Conservation (phyloP, 805 yeast species). For the Candida ascalaphidarum region DNA sequence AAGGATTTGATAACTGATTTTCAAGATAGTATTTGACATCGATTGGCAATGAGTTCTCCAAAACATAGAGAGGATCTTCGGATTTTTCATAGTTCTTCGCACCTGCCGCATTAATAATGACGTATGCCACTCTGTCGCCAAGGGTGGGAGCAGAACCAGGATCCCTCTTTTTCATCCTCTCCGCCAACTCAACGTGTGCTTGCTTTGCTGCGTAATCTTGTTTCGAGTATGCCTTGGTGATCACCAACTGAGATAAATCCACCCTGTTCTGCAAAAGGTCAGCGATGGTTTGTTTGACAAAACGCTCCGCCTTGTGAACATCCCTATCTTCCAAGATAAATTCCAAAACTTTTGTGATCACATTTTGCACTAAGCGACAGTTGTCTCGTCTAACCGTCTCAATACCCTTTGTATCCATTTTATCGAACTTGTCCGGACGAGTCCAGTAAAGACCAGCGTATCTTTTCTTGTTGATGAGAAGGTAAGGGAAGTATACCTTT, state of each 20-base stretch:
- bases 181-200: slow-evolving; percentile 95
- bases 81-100: slow-evolving; percentile 91
- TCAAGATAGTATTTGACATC: slow-evolving; percentile 92
- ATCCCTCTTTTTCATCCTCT: slow-evolving; percentile 92
- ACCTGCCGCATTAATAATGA: slow-evolving; percentile 69
- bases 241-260: slow-evolving; percentile 88
- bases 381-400: slow-evolving; percentile 98
- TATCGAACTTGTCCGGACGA: slow-evolving; percentile 80
- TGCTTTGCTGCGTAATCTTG: slow-evolving; percentile 94
- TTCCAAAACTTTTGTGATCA: slow-evolving; percentile 83
- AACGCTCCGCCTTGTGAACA: slow-evolving; percentile 74
- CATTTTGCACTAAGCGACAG: slow-evolving; percentile 89
- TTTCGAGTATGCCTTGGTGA: slow-evolving; percentile 83
- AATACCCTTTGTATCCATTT: slow-evolving; percentile 96
- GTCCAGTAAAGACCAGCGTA: slow-evolving; percentile 99
- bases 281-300: slow-evolving; percentile 81
- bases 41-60: slow-evolving; percentile 87
- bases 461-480: slow-evolving; percentile 89
- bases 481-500: slow-evolving; percentile 90
- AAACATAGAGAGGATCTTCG: slow-evolving; percentile 90
- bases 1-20: slow-evolving; percentile 87
- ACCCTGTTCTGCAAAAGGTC: slow-evolving; percentile 85
- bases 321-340: slow-evolving; percentile 81
- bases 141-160: slow-evolving; percentile 95
- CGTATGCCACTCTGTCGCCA: slow-evolving; percentile 98